Base-by-base conservation (phyloP, 169 alveolate genomes). In the Eimeria sp. region DNA sequence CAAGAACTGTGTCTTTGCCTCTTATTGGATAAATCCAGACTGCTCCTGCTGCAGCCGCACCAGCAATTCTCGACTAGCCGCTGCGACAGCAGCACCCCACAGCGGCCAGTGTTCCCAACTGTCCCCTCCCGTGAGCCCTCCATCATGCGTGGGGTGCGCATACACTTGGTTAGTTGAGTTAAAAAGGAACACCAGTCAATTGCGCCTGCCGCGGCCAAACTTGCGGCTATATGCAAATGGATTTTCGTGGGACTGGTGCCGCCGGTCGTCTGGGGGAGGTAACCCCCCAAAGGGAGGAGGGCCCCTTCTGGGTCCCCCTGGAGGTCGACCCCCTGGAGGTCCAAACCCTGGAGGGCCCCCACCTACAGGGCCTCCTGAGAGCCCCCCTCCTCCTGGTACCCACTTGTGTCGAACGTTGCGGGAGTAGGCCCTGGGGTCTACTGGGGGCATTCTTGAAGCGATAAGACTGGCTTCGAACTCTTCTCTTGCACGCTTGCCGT, bases 401-500 rank as follows among this genome's bases (percentile, higher is more conserved):
- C 72, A 82, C 25, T 73, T 25, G 11, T 49, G 90, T 49, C 90
- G 30, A 2, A 49, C 70, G 30, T 82, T 82, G 51, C 90, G 90
- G 20, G 73, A 14, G n/a, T 82, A 82, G 18, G 54, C 73, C 72
- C 67, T 47, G 18, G 54, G 90, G 30, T 82, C 90, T 30, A 82
- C 57, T 9, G 51, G 73, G 25, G 90, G 72, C 90, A 82, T 47
- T 3, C n/a, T 49, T 6, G 67, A 20, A 20, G 90, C 90, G 73
- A 82, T 82, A 6, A 82, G 43, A 54, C 73, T 51, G 25, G 90
- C 90, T 1, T 82, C 90, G 14, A 82, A 22, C n/a, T 82, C 90
- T 65, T 82, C 90, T 82, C 93, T n/a, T 14, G 82, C 89, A 27
- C 95, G 47, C 58, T 84, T 61, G 34, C 80, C 84, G 5, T 67